Evolutionary conservation across 768 basidiomycete genomes (phyloP), one percentile per base, ranked within the genome.

Genomic region (Xanthoconium stramineum): DNA sequence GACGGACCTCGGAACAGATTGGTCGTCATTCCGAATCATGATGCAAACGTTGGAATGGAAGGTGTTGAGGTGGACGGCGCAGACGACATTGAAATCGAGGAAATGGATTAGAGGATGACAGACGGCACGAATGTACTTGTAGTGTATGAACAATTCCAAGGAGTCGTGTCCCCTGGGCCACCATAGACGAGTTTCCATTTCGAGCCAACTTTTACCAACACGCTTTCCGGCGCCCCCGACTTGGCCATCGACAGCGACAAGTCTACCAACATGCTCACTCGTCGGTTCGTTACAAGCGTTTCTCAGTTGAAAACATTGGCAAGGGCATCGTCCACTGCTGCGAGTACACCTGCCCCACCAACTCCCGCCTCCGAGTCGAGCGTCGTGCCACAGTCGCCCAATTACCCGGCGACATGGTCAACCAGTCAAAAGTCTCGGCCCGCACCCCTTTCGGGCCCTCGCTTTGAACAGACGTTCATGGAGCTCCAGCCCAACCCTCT

Each of bases 401-500:
- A 98, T 74, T 80, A 82, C 62, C 75, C 88, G 6, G 70, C 80
- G 37, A 89, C 89, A 61, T 98, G 95, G 95, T 91, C 93, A 3
- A 84, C 86, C 19, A 86, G 73, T 65, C 96, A 98, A 75, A 81
- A 76, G 38, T 77, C 85, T 10, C 87, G 92, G 52, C 85, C 85
- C 11, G 75, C 72, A 15, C 73, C 76, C 47, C 75, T 72, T 24
- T 81, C 82, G 12, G 82, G 84, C 52, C 88, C 95, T 14, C 85
- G 94, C 19, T 97, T 98, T 69, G 96, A 98, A 75, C 97, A 98
- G 76, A 93, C 91, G 30, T 76, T 74, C 37, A 84, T 94, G 81
- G 85, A 85, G 40, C 78, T 92, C 54, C 97, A 99, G 72, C 96
- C 97, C 2, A 84, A 84, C 55, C 88, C 96, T 13, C 78, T 88